Base-by-base conservation (phyloP, 2,329 filamentous ascomycete species). In the Cordyceps militaris region DNA sequence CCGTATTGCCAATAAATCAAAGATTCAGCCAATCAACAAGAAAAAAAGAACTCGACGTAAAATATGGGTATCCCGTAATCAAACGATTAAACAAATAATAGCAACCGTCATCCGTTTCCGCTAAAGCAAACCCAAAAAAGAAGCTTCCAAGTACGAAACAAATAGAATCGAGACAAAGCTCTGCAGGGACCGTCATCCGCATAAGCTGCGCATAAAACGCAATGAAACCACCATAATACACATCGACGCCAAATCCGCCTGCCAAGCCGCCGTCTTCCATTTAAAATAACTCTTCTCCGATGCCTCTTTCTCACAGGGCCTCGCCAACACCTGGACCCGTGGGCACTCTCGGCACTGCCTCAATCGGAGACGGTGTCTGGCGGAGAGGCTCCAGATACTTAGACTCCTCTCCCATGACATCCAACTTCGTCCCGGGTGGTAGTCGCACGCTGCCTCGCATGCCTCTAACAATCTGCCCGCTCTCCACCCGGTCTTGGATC, bases 401-500 rank as follows among this genome's bases (percentile, higher is more conserved):
- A 8, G 66, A 57, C 28, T 69, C 64, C 62, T 76, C 72, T 42
- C 65, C 63, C 52, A 71, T 60, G 11, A 65, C 63, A 40, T 72
- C 73, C 36, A 68, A 62, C 66, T 77, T 79, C 43, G 73, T 70
- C 46, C 77, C 78, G 43, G 68, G 72, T 5, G 79, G 76, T 36
- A 88, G 69, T 50, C 84, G 81, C 52, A 90, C 80, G 66, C 85
- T 90, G 42, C 86, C 88, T 60, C 86, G 78, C 53, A 75, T 74
- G 54, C 85, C 80, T 65, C 88, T 84, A 30, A 89, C 78, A 23
- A 90, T 74, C 56, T 89, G 84, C 23, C 88, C 89, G 54, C 79
- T 84, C 65, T 94, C 89, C 55, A 95, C 88, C 59, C 88, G 85
- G 67, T 93, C 89, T 67, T 92, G 88, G 60, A 97, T 94, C 93